phyloP scores from a whole-genome alignment of 2,329 filamentous ascomycete species.

The Emmonsiellopsis sp. region DNA sequence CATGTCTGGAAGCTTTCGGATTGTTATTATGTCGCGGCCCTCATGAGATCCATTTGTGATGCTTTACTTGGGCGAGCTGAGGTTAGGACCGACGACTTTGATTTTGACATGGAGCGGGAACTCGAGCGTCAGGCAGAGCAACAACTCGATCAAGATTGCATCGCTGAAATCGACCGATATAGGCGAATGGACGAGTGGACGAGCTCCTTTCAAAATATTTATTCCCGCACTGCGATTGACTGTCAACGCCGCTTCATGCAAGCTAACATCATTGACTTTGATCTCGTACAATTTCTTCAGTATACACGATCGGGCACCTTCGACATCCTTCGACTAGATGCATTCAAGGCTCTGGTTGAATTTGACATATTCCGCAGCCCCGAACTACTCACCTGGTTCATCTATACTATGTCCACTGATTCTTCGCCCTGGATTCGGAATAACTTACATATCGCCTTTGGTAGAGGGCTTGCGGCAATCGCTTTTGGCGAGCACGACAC shows the following conservation, averaged over 20 bases:
- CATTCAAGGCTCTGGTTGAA: slow-evolving; percentile 50
- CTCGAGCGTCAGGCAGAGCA: slow-evolving; percentile 44
- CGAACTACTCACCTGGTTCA: slow-evolving; percentile 46
- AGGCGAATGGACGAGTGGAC: slow-evolving; percentile 59
- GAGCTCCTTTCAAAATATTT: slow-evolving; percentile 56
- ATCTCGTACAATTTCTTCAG: slow-evolving; percentile 50
- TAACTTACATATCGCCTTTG: slow-evolving; percentile 44
- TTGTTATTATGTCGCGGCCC: slow-evolving; percentile 72
- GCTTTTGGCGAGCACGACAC: slow-evolving; percentile 46
- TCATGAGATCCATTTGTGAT: slow-evolving; percentile 58
- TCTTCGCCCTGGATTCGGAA: slow-evolving; percentile 50
- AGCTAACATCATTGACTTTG: slow-evolving; percentile 44
- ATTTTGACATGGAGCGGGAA: slow-evolving; percentile 40
- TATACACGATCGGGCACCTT: slow-evolving; percentile 53
- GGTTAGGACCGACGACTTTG: slow-evolving; percentile 28
- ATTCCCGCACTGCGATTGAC: slow-evolving; percentile 52
- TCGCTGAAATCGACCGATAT: slow-evolving; percentile 55
- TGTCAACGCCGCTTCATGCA: slow-evolving; percentile 49
- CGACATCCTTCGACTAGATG: slow-evolving; percentile 50
- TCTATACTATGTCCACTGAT: slow-evolving; percentile 49
- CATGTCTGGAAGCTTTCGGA: slow-evolving; percentile 60
- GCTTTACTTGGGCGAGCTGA: slow-evolving; percentile 41
- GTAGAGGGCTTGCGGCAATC: slow-evolving; percentile 47
- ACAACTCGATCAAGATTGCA: slow-evolving; percentile 47
- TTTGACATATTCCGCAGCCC: slow-evolving; percentile 45